Conservation (phyloP, 345 rosid genomes). For the Turritis glabra region DNA sequence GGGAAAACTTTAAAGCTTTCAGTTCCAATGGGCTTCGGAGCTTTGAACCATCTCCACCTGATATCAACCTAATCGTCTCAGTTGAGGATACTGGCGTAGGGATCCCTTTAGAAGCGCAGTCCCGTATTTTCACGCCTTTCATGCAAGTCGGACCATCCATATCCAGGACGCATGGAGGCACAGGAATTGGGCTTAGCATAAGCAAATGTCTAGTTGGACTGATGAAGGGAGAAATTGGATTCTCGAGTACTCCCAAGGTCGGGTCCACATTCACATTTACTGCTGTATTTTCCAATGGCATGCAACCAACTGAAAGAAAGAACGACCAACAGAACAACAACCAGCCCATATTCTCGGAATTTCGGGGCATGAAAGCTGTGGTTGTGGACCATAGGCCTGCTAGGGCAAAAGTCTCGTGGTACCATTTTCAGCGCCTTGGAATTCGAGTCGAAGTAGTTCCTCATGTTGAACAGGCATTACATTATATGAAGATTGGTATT, state of each 20-base stretch:
- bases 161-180: conserved; percentile 89
- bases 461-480: conserved; percentile 51
- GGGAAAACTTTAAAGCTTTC: conserved; percentile 70
- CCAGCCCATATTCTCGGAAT: conserved; percentile 53
- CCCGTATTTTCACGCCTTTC: conserved; percentile 91
- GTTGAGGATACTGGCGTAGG: conserved; percentile 98
- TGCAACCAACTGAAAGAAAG: conserved; percentile 45
- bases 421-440: conserved; percentile 81
- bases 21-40: conserved; percentile 46
- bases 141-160: conserved; percentile 95
- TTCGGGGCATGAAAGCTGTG: conserved; percentile 70
- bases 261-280: conserved; percentile 96
- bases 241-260: conserved; percentile 67
- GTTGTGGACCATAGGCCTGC: conserved; percentile 75
- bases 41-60: conserved; percentile 43
- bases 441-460: conserved; percentile 63
- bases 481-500: conserved; percentile 39
- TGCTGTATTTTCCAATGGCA: conserved; percentile 64
- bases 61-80: conserved; percentile 70
- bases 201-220: conserved; percentile 89
- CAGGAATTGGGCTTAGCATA: conserved; percentile 97
- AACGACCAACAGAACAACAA: conserved; percentile 50
- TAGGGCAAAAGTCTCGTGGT: conserved; percentile 74
- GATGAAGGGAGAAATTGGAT: conserved; percentile 94
- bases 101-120: conserved; percentile 82